phyloP scores from a whole-genome alignment of 805 yeast species.

The Hanseniaspora lachancei region DNA sequence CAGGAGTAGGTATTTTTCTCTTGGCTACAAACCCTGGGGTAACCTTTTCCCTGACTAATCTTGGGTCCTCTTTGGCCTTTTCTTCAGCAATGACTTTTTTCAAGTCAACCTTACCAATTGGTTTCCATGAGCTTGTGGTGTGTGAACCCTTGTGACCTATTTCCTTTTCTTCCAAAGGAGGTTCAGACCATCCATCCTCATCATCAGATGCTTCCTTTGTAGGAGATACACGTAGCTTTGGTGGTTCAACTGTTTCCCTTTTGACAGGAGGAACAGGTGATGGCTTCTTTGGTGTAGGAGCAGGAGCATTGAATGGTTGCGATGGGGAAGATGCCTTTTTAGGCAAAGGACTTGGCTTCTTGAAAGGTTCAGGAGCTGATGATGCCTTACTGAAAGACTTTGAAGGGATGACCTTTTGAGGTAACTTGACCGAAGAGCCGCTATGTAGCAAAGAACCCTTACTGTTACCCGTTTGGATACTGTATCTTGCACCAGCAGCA shows the following conservation, averaged over 20 bases:
- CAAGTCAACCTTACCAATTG: conserved; percentile 48
- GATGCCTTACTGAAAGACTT: neutral
- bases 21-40: conserved; percentile 17
- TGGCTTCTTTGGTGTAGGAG: conserved; percentile 1
- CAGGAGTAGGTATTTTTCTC: conserved; percentile 12
- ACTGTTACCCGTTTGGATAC: conserved; percentile 35
- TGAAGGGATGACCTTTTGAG: conserved; percentile 5
- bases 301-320: conserved; percentile 15
- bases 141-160: conserved; percentile 36
- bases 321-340: conserved; percentile 16
- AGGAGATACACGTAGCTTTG: neutral
- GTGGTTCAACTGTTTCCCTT: conserved; percentile 15
- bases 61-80: conserved; percentile 33
- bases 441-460: conserved; percentile 8
- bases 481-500: conserved; percentile 93
- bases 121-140: conserved; percentile 39
- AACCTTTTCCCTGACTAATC: conserved; percentile 24
- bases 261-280: neutral
- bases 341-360: conserved; percentile 21
- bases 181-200: conserved; percentile 36
- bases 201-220: conserved; percentile 15
- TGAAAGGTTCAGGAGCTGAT: conserved; percentile 12
- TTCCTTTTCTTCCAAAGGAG: conserved; percentile 35
- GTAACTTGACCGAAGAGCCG: conserved; percentile 1
- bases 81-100: conserved; percentile 33